phyloP scores from a whole-genome alignment of 1,139 yeast species.

The Geotrichum carabidarum region DNA sequence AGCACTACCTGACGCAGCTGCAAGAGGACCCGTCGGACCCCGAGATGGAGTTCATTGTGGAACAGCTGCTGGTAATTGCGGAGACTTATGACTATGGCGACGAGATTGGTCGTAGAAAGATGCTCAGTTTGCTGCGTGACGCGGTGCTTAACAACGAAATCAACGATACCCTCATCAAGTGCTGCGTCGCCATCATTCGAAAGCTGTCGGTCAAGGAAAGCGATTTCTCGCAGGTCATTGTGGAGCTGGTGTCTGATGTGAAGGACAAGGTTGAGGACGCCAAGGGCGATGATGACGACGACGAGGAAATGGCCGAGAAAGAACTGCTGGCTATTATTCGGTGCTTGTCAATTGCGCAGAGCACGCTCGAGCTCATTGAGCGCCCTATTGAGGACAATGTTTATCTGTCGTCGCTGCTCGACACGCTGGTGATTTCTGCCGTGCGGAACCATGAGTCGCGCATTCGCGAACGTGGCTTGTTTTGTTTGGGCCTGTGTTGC shows the following conservation, averaged over 20 bases:
- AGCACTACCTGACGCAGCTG: conserved; percentile 50
- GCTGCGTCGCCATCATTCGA: conserved; percentile 60
- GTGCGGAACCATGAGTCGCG: conserved; percentile 57
- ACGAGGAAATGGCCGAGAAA: conserved; percentile 15
- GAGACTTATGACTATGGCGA: conserved; percentile 80
- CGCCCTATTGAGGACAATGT: conserved; percentile 62
- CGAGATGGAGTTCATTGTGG: conserved; percentile 69
- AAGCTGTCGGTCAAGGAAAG: conserved; percentile 72
- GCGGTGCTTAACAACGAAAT: conserved; percentile 38
- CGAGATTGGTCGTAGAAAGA: conserved; percentile 82
- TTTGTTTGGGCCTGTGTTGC: conserved; percentile 76
- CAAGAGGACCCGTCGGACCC: conserved; percentile 44
- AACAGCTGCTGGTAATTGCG: conserved; percentile 66
- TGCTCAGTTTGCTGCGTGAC: conserved; percentile 63
- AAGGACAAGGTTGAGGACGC: conserved; percentile 56
- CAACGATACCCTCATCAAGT: conserved; percentile 50
- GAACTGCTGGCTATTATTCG: conserved; percentile 45
- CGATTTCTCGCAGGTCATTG: conserved; percentile 76
- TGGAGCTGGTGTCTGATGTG: conserved; percentile 82
- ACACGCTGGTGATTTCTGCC: conserved; percentile 79
- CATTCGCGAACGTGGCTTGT: conserved; percentile 63
- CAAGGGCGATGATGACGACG: conserved; percentile 23
- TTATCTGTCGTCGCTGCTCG: conserved; percentile 65
- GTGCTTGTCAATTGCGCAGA: conserved; percentile 65
- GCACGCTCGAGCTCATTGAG: conserved; percentile 63